Evolutionary conservation across 108 stramenopile species (phyloP), one percentile per base, ranked within the genome.

Genomic region (Cylindrotheca fusiformis): DNA sequence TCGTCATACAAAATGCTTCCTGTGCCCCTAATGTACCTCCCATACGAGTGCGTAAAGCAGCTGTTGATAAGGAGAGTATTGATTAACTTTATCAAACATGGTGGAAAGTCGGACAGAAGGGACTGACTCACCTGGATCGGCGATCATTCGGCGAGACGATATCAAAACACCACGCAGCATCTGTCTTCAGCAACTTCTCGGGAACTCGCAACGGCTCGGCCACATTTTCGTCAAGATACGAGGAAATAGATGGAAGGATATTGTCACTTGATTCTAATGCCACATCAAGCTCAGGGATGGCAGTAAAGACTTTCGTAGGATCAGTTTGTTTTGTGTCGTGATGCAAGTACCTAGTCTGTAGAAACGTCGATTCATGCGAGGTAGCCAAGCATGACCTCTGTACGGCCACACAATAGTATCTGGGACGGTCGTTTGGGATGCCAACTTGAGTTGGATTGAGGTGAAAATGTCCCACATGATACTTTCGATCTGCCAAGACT

Each of bases 1-100:
- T 36, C n/a, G 51, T 78, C 49, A 63, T 87, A 87, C 45, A 96
- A 55, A 28, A 96, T 77, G 51, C 91, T 93, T 22, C 93, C 95
- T 1, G 95, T 94, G 2, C 95, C 95, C 48, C 78, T 56, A 25
- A 84, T 62, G 45, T 80, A 96, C 25, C 83, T 72, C 0, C 88
- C 89, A 71, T 96, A 96, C 24, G 90, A 82, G 22, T 82, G 78
- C 3, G 95, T 96, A 60, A 94, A 94, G 61, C 95, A 95, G 12
- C 86, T 63, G 33, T 41, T 14, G 36, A 41, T 10, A 41, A 14
- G 36, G 10, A 41, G 10, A 41, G 36, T 10, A 41, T 10, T 41
- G 36, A 14, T 41, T 10, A 14, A 41, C 6, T 41, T 14, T 10
- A 41, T 41, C 36, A 41, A 41, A 10, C 6, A 14, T 41, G 14